Base-by-base conservation (phyloP, 768 basidiomycete genomes). In the Neoboletus magnificus region DNA sequence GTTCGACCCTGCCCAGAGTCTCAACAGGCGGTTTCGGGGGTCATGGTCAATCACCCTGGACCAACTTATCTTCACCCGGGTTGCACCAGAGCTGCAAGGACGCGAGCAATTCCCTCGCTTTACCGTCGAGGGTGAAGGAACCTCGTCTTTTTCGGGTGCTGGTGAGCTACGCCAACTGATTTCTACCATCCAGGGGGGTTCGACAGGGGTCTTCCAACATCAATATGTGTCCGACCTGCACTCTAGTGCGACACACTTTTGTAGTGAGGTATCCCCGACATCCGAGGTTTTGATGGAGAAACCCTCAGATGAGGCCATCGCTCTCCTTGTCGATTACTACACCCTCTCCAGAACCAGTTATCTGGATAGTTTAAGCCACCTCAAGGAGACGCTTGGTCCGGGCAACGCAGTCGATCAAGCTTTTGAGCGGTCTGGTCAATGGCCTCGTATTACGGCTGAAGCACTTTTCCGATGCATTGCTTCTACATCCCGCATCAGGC, bases 361-460 rank as follows among this genome's bases (percentile, higher is more conserved):
- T 22, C 2, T 3, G 2, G 1, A 43, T 1, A 2, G 7, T 43
- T 1, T 55, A 8, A 2, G 5, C 7, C 8, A 4, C 5, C 20
- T 68, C 30, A 30, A 22, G 25, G 6, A 43, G 1, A 2, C 3
- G 29, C 55, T 63, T 44, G 65, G 20, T 54, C 62, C 70, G 0
- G 32, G 16, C 1, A 62, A 37, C 13, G 13, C 20, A 2, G 43
- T 51, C 1, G 68, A 73, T 41, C 29, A 37, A 1, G 50, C 62
- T 4, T 22, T 70, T 5, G 25, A 46, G 27, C 35, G 27, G n/a
- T 58, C 66, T 0, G 66, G 67, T 23, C 63, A 71, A 50, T 78
- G 77, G 76, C 77, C 77, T 5, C 66, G 70, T 10, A 46, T 74
- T 7, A 72, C 73, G 8, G 27, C 61, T 18, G 27, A 54, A 2